Base-by-base conservation (phyloP, 768 basidiomycete genomes). In the Amylocystis lapponica region DNA sequence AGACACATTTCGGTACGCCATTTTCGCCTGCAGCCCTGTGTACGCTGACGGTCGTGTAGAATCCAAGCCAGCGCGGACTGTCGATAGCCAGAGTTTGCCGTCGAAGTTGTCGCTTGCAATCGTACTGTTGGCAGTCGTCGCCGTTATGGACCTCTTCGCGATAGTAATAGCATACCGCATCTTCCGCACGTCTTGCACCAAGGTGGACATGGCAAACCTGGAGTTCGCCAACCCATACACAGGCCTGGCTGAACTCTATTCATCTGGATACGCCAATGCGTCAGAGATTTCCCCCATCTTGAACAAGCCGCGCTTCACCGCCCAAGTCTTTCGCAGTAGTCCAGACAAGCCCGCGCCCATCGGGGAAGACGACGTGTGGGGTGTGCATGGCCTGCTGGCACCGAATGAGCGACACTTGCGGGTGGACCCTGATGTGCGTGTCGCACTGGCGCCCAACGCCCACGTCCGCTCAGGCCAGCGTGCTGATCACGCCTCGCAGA, bases 201-300 rank as follows among this genome's bases (percentile, higher is more conserved):
- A 34, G 33, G 14, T 34, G 8, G 33, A 34, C 33, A 19, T n/a
- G 14, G 16, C 9, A 12, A 16, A 44, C 21, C 46, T 55, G 21
- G 51, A 55, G 31, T 43, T 50, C 32, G 47, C 51, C 23, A 54
- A 46, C 42, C 49, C 53, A 3, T 59, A 59, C 41, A 36, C 50
- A 27, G 58, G 56, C n/a, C 54, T 59, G 17, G 50, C 50, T 25
- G 54, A 55, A 34, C 52, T 59, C 32, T 59, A 59, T 39, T 23
- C 30, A 39, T 48, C 45, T 29, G 54, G 52, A 9, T 25, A 36
- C 7, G 39, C 49, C 30, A 41, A 55, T 19, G 35, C 55, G 17
- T 52, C 56, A 1, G 39, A 16, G 12, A 42, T 53, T 17, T 48
- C 42, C 3, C 55, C 58, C 11, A 49, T 57, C 11, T 35, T 50